phyloP scores from a whole-genome alignment of 83 land plant species.

The Thuja plicata region DNA sequence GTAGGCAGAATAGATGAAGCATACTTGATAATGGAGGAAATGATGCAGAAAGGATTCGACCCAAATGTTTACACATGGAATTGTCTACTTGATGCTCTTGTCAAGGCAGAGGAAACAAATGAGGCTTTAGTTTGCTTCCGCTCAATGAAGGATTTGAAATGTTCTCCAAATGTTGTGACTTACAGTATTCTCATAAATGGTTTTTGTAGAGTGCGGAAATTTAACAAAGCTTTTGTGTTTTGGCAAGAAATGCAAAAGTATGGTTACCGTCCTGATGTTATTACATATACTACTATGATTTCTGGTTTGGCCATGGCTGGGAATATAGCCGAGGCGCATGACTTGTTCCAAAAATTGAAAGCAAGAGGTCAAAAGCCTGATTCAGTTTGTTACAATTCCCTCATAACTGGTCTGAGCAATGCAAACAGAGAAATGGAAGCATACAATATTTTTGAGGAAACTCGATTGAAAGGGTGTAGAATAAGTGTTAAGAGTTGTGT shows the following conservation, averaged over 20 bases:
- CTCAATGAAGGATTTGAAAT: constrained; percentile 65
- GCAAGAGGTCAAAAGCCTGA: constrained; percentile 62
- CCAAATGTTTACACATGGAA: constrained; percentile 76
- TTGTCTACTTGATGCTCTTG: constrained; percentile 63
- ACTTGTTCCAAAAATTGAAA: constrained; percentile 53
- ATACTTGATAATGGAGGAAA: constrained; percentile 66
- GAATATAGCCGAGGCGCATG: constrained; percentile 47
- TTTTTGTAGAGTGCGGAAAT: constrained; percentile 57
- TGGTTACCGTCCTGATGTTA: constrained; percentile 46
- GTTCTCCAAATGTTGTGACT: constrained; percentile 57
- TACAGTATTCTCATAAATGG: constrained; percentile 75
- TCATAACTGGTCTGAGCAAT: constrained; percentile 68
- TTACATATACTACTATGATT: constrained; percentile 73
- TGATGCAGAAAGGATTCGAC: constrained; percentile 67
- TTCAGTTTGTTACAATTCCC: constrained; percentile 52
- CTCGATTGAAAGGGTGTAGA: constrained; percentile 46
- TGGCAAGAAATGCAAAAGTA: constrained; percentile 74
- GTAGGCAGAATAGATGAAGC: constrained; percentile 80
- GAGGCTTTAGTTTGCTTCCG: constrained; percentile 63
- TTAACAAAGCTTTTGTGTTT: constrained; percentile 71
- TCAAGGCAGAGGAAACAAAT: constrained; percentile 60
- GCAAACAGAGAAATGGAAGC: constrained; percentile 57
- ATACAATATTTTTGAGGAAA: constrained; percentile 55
- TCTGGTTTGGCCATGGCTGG: constrained; percentile 68
- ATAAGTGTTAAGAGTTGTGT: constrained; percentile 55